Evolutionary conservation across 768 basidiomycete genomes (phyloP), one percentile per base, ranked within the genome.

Genomic region (Tremella mesenterica): DNA sequence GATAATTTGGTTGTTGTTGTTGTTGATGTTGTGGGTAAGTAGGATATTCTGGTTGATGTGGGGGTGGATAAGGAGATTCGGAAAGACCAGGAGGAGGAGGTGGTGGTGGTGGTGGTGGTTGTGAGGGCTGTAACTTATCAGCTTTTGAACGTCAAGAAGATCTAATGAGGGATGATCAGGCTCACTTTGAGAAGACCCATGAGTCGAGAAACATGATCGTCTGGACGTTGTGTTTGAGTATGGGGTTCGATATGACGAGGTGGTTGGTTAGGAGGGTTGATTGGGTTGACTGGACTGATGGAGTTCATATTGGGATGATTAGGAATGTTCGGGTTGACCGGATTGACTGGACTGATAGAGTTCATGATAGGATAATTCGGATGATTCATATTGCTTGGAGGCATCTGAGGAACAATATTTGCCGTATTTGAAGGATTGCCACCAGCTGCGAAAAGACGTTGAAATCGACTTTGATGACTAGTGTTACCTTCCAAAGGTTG

Each of bases 391-490:
- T 18, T 18, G 12, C 12, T 12, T 36, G 12, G 33, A 18, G 18
- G 33, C 33, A 18, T 36, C n/a, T 36, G 33, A 10, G 33, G 18
- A 18, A 36, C n/a, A 36, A 18, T 36, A 36, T 10, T 10, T 14
- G 20, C 21, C n/a, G 16, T 26, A 16, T 8, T 4, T 4, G n/a
- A 16, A 4, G 44, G 44, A 4, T 27, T 18, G 13, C 25, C 29
- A 31, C 23, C 23, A 10, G 27, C 14, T 30, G 26, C 63, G 50
- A 70, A 70, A 53, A 67, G 67, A 21, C 54, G 53, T 41, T 64
- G 63, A 49, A 70, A 70, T 1, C 68, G 65, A 52, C 68, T 70
- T 4, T 46, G 38, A 44, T 60, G 61, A 1, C 49, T 61, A 4
- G 44, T 39, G 20, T 53, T 7, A 4, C 39, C 34, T n/a, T 45